Base-by-base conservation (phyloP, 345 rosid species). In the Eutrema heterophyllum region DNA sequence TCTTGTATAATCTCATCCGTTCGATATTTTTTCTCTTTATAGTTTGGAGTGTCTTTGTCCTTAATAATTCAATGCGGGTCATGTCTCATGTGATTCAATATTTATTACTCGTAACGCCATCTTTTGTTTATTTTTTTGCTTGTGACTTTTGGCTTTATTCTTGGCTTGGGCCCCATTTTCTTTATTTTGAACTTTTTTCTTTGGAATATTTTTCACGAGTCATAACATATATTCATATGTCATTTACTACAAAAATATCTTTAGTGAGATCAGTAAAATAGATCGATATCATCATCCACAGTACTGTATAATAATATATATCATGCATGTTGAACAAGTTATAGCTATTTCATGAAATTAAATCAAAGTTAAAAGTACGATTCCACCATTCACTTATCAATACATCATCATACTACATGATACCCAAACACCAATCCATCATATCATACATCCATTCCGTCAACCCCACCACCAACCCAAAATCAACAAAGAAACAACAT, bases 51-150 rank as follows among this genome's bases (percentile, higher is more conserved):
- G 53, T 49, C 67, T 57, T 67, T 67, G 68, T 67, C 73, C 48
- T 49, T 13, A 3, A 59, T 41, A 40, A 67, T 67, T 67, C 54
- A 74, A 40, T 59, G 73, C 7, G 46, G 71, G 68, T 67, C 78
- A 74, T 74, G 73, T 74, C 73, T 67, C 78, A 74, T 74, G 73
- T 74, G 78, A 51, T 59, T 10, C 15, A 49, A 58, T 14, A 51
- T 67, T 48, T 57, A 48, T 57, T 65, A 67, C 73, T 51, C 32
- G n/a, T 52, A 44, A 68, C 69, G 50, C 63, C 67, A 59, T 21
- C 11, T 51, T 61, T 68, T 43, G 18, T 46, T 54, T 46, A 12
- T 24, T 54, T 55, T 14, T 64, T 49, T 38, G 32, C 78, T 60
- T 32, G 15, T 4, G 67, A 75, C 73, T 68, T 67, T 68, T 21